Evolutionary conservation across 176 grass and related monocot genomes (phyloP).

Genomic region (Tuctoria greenei): DNA sequence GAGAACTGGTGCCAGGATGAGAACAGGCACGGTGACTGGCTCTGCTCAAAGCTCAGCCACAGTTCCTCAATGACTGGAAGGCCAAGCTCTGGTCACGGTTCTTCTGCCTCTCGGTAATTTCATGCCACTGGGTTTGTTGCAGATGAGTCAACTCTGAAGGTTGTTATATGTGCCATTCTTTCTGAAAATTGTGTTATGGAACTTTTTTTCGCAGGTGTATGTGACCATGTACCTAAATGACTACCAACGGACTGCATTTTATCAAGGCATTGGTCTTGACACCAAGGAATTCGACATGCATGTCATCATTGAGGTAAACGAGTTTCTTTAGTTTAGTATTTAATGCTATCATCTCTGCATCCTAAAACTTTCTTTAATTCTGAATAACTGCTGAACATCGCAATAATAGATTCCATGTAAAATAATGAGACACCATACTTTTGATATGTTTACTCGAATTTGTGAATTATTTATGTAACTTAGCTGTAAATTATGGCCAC

Average conservation of each 20-base stretch:
- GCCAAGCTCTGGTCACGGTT: conserved; percentile 96
- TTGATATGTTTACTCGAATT: conserved; percentile 20
- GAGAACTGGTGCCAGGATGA: conserved; percentile 99
- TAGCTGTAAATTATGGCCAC: not conserved
- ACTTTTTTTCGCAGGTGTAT: conserved; percentile 66
- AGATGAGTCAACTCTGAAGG: not conserved
- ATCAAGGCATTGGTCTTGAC: conserved; percentile 88
- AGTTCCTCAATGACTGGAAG: conserved; percentile 99
- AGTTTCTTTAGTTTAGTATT: not conserved
- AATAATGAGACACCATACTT: not conserved
- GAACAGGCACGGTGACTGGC: conserved; percentile 89
- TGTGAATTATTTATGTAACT: not conserved
- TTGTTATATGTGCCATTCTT: not conserved
- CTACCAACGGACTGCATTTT: conserved; percentile 79
- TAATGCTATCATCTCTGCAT: not conserved
- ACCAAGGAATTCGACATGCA: conserved; percentile 99
- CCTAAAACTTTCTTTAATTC: conserved; percentile 19
- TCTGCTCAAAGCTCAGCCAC: conserved; percentile 81
- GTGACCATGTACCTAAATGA: conserved; percentile 99
- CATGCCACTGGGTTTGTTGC: conserved; percentile 14
- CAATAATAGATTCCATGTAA: conserved; percentile 14
- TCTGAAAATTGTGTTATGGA: not conserved
- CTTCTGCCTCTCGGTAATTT: conserved; percentile 95
- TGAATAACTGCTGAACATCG: conserved; percentile 1
- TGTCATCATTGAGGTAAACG: conserved; percentile 93